Percentiles rank a stretch among this genome's conserved stretches.
Conservation (phyloP, 495 filamentous ascomycete genomes). For the Apiosordaria backusii region DNA sequence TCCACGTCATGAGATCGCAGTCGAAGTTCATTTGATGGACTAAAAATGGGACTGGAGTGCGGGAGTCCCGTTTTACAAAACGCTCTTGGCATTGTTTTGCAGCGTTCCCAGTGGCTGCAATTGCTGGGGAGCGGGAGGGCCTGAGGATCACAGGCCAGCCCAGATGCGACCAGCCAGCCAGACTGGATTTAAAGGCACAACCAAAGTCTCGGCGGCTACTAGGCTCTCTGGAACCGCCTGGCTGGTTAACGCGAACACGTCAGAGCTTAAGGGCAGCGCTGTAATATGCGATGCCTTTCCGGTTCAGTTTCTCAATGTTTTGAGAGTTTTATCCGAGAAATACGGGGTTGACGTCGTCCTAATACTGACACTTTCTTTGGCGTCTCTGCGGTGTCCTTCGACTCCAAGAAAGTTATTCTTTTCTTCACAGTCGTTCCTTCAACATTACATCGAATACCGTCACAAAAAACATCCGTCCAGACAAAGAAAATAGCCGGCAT, state of each 20-base stretch:
- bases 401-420: no score
- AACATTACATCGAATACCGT: neutral
- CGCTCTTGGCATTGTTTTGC: neutral
- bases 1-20: no score
- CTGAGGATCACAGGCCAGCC: slow-evolving; percentile 1
- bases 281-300: no score
- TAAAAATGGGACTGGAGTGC: neutral
- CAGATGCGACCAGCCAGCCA: neutral
- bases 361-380: no score
- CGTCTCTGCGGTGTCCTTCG: no score
- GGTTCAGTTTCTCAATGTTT: no score
- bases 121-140: neutral
- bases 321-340: no score
- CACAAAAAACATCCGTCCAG: neutral
- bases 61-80: neutral
- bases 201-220: neutral
- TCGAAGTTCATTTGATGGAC: no score
- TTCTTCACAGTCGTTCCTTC: neutral
- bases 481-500: neutral
- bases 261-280: no score
- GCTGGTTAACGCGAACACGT: neutral
- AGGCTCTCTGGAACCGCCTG: neutral
- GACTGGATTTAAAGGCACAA: neutral
- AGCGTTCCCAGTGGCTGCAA: neutral
- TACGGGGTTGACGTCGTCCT: no score